phyloP scores from a whole-genome alignment of 805 yeast species.

The Suhomyces sp. region DNA sequence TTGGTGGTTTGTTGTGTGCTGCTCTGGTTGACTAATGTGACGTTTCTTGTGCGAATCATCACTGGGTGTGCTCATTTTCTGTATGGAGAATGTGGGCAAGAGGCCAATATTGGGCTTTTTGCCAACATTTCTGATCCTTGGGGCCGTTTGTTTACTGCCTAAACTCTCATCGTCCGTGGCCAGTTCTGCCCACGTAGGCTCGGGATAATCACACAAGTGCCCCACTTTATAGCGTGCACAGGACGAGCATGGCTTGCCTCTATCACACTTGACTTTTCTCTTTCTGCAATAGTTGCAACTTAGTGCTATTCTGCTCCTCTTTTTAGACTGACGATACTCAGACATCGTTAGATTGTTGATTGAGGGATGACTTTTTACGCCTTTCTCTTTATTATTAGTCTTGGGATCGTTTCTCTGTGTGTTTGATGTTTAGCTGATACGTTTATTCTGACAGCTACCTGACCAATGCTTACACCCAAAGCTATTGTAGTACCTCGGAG shows the following conservation, averaged over 20 bases:
- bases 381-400: no score
- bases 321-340: conserved; percentile 9
- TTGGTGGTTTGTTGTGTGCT: not conserved
- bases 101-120: not conserved
- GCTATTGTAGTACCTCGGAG: no score
- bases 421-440: no score
- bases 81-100: conserved; percentile 4
- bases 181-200: conserved; percentile 8
- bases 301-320: conserved; percentile 28
- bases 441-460: no score
- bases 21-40: not conserved
- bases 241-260: conserved; percentile 33
- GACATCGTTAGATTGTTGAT: not conserved
- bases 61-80: not conserved
- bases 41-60: not conserved
- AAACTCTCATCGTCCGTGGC: not conserved
- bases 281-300: conserved; percentile 35
- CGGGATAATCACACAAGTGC: conserved; percentile 24
- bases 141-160: not conserved
- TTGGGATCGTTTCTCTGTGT: no score
- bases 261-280: conserved; percentile 39
- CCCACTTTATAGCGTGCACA: conserved; percentile 27
- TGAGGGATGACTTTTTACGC: no score
- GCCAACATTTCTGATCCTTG: not conserved
- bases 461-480: no score